Percentiles rank a stretch among this genome's conserved stretches.
phyloP scores from a whole-genome alignment of 1,284 basidiomycete species.

The Ceratobasidium sp. region DNA sequence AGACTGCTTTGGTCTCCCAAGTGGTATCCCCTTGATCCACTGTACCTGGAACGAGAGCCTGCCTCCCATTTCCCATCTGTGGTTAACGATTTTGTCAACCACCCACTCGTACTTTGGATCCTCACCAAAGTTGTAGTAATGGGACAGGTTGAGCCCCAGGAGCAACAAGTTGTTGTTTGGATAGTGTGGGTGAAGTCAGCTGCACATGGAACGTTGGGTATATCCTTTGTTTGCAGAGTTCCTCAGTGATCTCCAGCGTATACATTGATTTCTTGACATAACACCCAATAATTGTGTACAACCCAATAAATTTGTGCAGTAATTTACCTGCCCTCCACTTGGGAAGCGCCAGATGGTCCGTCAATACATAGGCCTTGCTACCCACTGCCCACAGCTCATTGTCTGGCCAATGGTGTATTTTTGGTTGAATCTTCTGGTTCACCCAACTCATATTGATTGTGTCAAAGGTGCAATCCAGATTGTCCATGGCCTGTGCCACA shows the following conservation, averaged over 20 bases:
- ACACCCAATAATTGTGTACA: conserved; percentile 8
- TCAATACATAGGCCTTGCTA: conserved; percentile 57
- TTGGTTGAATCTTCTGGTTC: conserved; percentile 52
- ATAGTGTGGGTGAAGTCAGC: conserved; percentile 48
- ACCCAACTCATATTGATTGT: conserved; percentile 53
- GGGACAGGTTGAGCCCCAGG: background rate
- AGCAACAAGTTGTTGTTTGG: conserved; percentile 48
- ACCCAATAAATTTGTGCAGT: conserved; percentile 41
- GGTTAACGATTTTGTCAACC: conserved; percentile 24
- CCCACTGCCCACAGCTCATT: conserved; percentile 50
- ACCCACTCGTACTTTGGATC: conserved; percentile 19
- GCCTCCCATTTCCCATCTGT: background rate
- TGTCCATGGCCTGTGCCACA: background rate
- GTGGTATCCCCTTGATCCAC: conserved; percentile 17
- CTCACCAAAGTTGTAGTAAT: conserved; percentile 13
- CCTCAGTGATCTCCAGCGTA: conserved; percentile 50
- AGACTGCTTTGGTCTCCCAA: conserved; percentile 4
- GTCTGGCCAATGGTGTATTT: conserved; percentile 47
- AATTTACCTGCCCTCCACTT: conserved; percentile 25
- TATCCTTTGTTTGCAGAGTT: conserved; percentile 46
- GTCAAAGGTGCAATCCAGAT: conserved; percentile 51
- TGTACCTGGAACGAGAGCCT: background rate
- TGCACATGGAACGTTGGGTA: conserved; percentile 50
- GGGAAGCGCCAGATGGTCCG: conserved; percentile 55
- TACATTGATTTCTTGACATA: background rate